Evolutionary conservation across 768 basidiomycete species (phyloP), one percentile per base, ranked within the genome.

Genomic region (Lentinula raphanica): DNA sequence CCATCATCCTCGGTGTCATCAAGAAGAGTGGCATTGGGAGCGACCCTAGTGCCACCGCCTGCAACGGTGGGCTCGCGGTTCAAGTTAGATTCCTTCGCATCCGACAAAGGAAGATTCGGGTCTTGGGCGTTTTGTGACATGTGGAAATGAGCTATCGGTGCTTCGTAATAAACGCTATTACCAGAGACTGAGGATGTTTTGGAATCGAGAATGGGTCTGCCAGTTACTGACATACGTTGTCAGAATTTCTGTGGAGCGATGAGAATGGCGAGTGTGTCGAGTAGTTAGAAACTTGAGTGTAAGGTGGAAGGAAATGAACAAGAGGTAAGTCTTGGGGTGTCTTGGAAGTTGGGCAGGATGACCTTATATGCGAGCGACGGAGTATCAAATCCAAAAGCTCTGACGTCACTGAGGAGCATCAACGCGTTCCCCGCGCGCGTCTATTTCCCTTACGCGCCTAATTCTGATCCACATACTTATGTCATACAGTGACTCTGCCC

Each of bases 91-190:
- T 44, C 40, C 36, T 42, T 27, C 9, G 15, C 40, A 45, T 55
- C 31, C 19, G 17, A 3, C 2, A 55, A 31, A 44, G 54, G 54
- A 11, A 44, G n/a, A 31, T 55, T 25, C 12, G 36, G 53, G n/a
- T 54, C 27, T 36, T 51, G 50, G 2, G 28, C 11, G 31, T 36
- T 29, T 12, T 44, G 40, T 32, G 54, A 17, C 54, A 56, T 56
- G 42, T 29, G 54, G 9, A 56, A 42, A 25, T 56, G 40, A 45
- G 54, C 53, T 6, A 54, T 25, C 4, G 40, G 54, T 12, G 54
- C 54, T 32, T 56, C 54, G 44, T 29, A 56, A 42, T 56, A 56
- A 23, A 56, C 19, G 25, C 40, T 56, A 3, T 56, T 45, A 6
- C 44, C 54, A 27, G 40, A 44, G 31, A 31, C 40, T 44, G 40